These are phyloP conservation scores for Naganishia cerealis DNA, from an alignment of 1,284 basidiomycete species.

Conservation along the genomic window DNA sequence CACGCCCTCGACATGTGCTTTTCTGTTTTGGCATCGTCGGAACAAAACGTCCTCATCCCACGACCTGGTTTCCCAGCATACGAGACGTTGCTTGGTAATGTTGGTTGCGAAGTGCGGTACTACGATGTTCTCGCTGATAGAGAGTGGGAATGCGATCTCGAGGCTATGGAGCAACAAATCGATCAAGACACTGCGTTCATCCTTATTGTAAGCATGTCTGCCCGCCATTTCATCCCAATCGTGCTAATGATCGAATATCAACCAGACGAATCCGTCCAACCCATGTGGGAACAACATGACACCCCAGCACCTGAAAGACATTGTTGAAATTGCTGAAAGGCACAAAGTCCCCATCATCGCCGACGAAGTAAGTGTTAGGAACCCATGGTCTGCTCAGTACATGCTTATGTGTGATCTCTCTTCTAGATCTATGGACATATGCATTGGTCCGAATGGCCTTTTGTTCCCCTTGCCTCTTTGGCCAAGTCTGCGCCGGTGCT, in stretches of 20 bases:
- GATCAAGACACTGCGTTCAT: conserved; percentile 52
- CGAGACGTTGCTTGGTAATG: conserved; percentile 45
- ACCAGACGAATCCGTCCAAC: conserved; percentile 51
- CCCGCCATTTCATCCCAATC: not conserved
- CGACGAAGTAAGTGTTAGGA: conserved; percentile 41
- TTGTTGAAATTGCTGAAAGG: conserved; percentile 45
- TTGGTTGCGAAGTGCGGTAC: conserved; percentile 45
- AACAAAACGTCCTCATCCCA: conserved; percentile 49
- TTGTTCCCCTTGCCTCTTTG: conserved; percentile 48
- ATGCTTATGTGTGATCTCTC: not conserved
- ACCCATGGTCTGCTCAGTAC: not conserved
- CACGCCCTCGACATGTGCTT: conserved; percentile 47
- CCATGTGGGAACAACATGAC: conserved; percentile 53
- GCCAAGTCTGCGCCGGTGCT: conserved; percentile 47
- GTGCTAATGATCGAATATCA: conserved; percentile 5
- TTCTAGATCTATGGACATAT: conserved; percentile 48
- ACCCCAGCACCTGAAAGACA: conserved; percentile 42
- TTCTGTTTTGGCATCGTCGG: conserved; percentile 43
- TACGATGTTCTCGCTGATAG: conserved; percentile 50
- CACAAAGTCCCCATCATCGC: conserved; percentile 50
- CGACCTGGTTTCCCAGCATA: conserved; percentile 52
- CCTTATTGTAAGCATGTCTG: conserved; percentile 42
- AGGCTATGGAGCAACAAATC: conserved; percentile 43
- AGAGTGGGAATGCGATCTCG: conserved; percentile 51
- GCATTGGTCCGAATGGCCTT: conserved; percentile 37